phyloP scores from a whole-genome alignment of 2,329 filamentous ascomycete genomes.

The Hymenotorrendiella dingleyae region DNA sequence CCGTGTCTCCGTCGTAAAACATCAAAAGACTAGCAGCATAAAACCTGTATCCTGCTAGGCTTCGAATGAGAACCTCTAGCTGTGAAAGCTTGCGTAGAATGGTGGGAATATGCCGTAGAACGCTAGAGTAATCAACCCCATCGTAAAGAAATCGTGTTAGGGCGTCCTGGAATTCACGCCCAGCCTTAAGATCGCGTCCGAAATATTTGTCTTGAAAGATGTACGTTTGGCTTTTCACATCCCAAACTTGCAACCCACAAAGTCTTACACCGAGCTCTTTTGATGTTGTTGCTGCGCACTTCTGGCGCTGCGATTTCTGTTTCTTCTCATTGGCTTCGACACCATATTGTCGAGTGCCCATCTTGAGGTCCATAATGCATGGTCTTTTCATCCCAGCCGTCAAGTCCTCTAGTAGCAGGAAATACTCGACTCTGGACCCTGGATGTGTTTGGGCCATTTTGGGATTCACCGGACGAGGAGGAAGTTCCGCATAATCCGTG shows the following conservation, averaged over 20 bases:
- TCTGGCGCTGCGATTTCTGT: slow-evolving; percentile 83
- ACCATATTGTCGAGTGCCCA: slow-evolving; percentile 96
- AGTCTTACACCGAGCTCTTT: slow-evolving; percentile 85
- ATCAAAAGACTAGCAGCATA: slow-evolving; percentile 93
- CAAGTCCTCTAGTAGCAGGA: slow-evolving; percentile 86
- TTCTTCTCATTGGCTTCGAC: slow-evolving; percentile 90
- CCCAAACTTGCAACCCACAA: slow-evolving; percentile 96
- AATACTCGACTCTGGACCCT: slow-evolving; percentile 75
- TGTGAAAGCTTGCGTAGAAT: slow-evolving; percentile 78
- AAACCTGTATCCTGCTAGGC: slow-evolving; percentile 80
- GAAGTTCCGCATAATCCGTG: slow-evolving; percentile 32
- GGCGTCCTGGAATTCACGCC: slow-evolving; percentile 81
- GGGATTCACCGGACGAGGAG: slow-evolving; percentile 62
- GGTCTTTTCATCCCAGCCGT: slow-evolving; percentile 95
- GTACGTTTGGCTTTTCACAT: slow-evolving; percentile 74
- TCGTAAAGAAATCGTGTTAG: slow-evolving; percentile 88
- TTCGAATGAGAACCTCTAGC: slow-evolving; percentile 76
- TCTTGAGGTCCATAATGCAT: slow-evolving; percentile 96
- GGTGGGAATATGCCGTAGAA: slow-evolving; percentile 79
- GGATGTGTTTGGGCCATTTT: slow-evolving; percentile 65
- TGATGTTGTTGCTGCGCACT: slow-evolving; percentile 89
- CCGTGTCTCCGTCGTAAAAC: slow-evolving; percentile 84
- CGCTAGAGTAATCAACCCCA: slow-evolving; percentile 72
- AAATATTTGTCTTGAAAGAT: slow-evolving; percentile 99
- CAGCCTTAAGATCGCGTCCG: slow-evolving; percentile 80